Evolutionary conservation across 2,329 filamentous ascomycete genomes (phyloP).

Genomic region (Ilyonectria mors-panacis): DNA sequence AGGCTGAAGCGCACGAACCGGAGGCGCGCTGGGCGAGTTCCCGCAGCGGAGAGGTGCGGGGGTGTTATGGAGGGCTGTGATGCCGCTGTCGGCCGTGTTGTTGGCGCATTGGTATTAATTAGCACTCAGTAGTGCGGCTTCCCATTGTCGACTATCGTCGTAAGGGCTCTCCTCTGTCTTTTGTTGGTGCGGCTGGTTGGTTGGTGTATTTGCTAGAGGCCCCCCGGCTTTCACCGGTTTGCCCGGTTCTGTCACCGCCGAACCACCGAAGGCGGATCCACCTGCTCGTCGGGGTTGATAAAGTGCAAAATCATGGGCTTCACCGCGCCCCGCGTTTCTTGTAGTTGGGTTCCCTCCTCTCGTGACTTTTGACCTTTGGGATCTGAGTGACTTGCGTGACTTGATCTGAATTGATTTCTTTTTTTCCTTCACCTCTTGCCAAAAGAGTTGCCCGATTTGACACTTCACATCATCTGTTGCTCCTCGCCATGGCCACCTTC

Average conservation of each 20-base stretch:
- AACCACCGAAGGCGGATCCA: constrained; percentile 18
- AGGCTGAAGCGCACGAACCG: constrained; percentile 40
- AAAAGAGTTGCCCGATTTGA: not conserved
- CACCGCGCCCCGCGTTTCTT: not conserved
- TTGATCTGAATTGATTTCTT: not conserved
- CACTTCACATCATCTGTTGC: not conserved
- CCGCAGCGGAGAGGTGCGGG: not conserved
- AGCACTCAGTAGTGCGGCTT: too few relatives aligned
- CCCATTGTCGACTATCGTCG: not conserved
- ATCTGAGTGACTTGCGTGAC: not conserved
- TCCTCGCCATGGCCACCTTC: constrained; percentile 78
- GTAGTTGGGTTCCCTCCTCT: too few relatives aligned
- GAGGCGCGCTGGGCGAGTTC: constrained; percentile 12
- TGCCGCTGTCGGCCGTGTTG: not conserved
- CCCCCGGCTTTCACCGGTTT: not conserved
- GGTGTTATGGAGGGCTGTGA: too few relatives aligned
- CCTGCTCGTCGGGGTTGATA: not conserved
- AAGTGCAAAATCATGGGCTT: not conserved
- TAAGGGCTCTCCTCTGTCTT: not conserved
- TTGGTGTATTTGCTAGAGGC: not conserved
- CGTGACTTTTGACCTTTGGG: too few relatives aligned
- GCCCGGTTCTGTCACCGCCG: constrained; percentile 10
- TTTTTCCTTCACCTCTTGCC: not conserved
- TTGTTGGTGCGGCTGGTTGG: not conserved
- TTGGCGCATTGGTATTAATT: not conserved